phyloP scores from a whole-genome alignment of 2,329 filamentous ascomycete genomes.

The Leptographium radiaticola region DNA sequence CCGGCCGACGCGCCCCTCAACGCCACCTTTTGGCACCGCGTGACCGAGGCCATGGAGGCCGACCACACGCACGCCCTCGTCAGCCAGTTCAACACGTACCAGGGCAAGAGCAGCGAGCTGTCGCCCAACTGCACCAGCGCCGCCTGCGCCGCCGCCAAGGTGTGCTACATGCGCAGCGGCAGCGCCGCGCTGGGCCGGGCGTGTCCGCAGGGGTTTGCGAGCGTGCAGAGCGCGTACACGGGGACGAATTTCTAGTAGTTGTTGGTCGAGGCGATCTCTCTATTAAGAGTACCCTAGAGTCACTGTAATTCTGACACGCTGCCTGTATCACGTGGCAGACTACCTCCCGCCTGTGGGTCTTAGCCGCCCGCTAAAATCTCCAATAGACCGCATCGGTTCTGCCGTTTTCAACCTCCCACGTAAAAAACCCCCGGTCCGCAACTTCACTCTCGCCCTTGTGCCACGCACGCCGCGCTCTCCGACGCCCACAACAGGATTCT shows the following conservation, averaged over 20 bases:
- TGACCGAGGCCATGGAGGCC: slow-evolving; percentile 24
- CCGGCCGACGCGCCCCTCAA: slow-evolving; percentile 33
- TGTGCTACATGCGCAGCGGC: slow-evolving; percentile 46
- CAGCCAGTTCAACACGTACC: slow-evolving; percentile 25
- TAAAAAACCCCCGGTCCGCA: too few relatives aligned
- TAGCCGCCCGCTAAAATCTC: too few relatives aligned
- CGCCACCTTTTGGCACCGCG: slow-evolving; percentile 29
- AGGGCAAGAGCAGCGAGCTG: slow-evolving; percentile 21
- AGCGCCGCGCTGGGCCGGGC: slow-evolving; percentile 35
- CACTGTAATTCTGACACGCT: too few relatives aligned
- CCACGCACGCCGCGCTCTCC: too few relatives aligned
- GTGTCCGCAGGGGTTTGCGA: slow-evolving; percentile 37
- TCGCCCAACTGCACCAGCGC: slow-evolving; percentile 19
- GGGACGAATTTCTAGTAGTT: slow-evolving; percentile 18
- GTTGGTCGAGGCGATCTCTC: too few relatives aligned
- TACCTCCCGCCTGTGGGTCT: too few relatives aligned
- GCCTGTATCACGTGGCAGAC: too few relatives aligned
- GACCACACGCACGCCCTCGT: slow-evolving; percentile 27
- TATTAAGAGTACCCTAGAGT: too few relatives aligned
- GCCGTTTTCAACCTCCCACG: too few relatives aligned
- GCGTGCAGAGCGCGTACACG: slow-evolving; percentile 23
- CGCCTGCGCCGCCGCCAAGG: slow-evolving; percentile 36
- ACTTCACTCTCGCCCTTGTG: too few relatives aligned
- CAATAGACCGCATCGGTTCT: too few relatives aligned
- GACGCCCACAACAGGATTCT: too few relatives aligned